phyloP scores from a whole-genome alignment of 306 rosid species.

The Cotoneaster glaucophyllus region DNA sequence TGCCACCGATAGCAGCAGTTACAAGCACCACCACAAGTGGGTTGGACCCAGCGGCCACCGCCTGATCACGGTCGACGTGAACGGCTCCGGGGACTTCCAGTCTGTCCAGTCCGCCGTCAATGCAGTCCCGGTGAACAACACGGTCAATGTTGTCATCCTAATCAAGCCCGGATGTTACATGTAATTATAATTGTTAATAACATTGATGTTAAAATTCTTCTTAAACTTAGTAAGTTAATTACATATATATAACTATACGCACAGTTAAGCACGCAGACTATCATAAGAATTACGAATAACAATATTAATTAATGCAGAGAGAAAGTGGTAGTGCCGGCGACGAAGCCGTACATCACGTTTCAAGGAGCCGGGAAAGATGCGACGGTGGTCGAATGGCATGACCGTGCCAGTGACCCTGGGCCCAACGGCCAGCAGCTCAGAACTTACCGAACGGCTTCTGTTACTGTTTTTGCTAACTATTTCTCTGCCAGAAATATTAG shows the following conservation, averaged over 20 bases:
- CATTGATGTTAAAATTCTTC: background rate
- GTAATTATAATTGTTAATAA: slow-evolving; percentile 20
- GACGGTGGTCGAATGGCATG: slow-evolving; percentile 93
- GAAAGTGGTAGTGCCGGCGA: slow-evolving; percentile 76
- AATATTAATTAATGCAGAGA: slow-evolving; percentile 39
- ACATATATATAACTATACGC: no score
- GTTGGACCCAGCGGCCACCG: slow-evolving; percentile 62
- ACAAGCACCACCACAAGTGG: slow-evolving; percentile 39
- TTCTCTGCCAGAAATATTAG: slow-evolving; percentile 82
- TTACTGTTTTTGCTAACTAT: slow-evolving; percentile 61
- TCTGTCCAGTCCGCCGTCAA: slow-evolving; percentile 78
- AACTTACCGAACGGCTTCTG: slow-evolving; percentile 88
- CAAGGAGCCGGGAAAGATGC: slow-evolving; percentile 65
- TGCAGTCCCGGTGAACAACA: slow-evolving; percentile 52
- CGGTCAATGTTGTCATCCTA: slow-evolving; percentile 44
- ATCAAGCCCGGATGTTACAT: slow-evolving; percentile 71
- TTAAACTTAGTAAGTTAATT: no score
- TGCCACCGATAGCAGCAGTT: background rate
- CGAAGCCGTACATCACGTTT: slow-evolving; percentile 79
- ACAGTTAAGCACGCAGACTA: no score
- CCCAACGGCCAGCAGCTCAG: slow-evolving; percentile 78
- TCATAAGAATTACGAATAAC: background rate
- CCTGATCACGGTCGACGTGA: slow-evolving; percentile 42
- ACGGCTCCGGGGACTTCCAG: slow-evolving; percentile 50
- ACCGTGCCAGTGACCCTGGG: slow-evolving; percentile 78